Evolutionary conservation across 257 asterid genomes (phyloP).

Genomic region (Cynanchum wilfordii): DNA sequence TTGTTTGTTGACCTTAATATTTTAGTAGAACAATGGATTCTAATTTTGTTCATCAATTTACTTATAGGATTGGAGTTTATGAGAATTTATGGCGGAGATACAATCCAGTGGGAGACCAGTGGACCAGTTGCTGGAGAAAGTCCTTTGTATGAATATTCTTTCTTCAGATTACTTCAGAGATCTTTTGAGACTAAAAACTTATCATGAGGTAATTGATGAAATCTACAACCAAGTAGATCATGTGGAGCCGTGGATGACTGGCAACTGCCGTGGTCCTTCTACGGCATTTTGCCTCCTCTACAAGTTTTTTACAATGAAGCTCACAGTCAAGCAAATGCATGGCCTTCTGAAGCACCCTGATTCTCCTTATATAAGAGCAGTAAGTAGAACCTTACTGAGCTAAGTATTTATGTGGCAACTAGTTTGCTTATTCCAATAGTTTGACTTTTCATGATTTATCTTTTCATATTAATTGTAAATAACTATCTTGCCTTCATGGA

Average conservation of each 20-base stretch:
- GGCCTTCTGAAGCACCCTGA: constrained; percentile 85
- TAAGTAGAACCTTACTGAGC: constrained; percentile 35
- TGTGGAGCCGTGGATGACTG: constrained; percentile 99
- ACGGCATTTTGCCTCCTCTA: constrained; percentile 92
- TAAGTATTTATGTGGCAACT: not conserved
- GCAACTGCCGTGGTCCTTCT: constrained; percentile 97
- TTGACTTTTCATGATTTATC: not conserved
- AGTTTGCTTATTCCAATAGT: not conserved
- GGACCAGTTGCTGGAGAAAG: constrained; percentile 91
- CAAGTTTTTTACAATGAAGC: constrained; percentile 94
- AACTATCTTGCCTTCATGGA: not conserved
- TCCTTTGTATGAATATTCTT: constrained; percentile 85
- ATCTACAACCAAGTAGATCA: constrained; percentile 86
- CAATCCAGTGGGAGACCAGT: constrained; percentile 78
- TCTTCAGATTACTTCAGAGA: constrained; percentile 97
- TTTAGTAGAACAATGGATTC: not conserved
- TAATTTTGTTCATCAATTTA: not conserved
- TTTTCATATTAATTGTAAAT: not conserved
- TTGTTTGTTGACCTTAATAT: not conserved
- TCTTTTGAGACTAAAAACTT: constrained; percentile 77
- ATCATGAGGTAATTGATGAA: constrained; percentile 96
- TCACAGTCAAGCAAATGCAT: constrained; percentile 93
- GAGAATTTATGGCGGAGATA: constrained; percentile 68
- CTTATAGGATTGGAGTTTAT: constrained; percentile 7
- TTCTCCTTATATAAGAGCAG: constrained; percentile 98